phyloP scores from a whole-genome alignment of 768 basidiomycete genomes.

The Cystofilobasidium macerans region DNA sequence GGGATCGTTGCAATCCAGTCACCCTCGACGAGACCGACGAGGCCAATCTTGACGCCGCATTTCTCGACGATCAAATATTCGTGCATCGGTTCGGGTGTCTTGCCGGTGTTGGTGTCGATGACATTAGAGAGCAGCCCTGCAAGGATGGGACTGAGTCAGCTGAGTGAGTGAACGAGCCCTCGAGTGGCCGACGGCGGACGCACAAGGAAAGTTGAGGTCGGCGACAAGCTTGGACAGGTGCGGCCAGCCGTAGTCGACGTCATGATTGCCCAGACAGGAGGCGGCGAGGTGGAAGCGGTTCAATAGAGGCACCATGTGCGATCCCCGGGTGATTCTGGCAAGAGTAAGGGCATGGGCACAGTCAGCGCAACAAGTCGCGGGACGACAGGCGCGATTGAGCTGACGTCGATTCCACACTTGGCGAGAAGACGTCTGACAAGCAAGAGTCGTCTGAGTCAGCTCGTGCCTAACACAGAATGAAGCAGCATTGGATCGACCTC shows the following conservation, averaged over 20 bases:
- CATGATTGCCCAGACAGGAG: slow-evolving; percentile 50
- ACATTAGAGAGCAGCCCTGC: slow-evolving; percentile 89
- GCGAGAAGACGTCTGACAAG: slow-evolving; percentile 51
- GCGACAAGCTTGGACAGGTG: slow-evolving; percentile 47
- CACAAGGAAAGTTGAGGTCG: slow-evolving; percentile 58
- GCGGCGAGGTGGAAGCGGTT: slow-evolving; percentile 13
- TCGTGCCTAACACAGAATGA: background rate
- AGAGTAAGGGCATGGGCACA: background rate
- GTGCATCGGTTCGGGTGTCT: slow-evolving; percentile 51
- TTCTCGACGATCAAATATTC: slow-evolving; percentile 60
- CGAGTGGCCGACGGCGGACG: background rate
- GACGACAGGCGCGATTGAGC: background rate
- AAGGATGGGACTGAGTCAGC: background rate
- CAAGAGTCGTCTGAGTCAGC: background rate
- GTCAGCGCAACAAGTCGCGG: background rate
- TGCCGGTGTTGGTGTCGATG: slow-evolving; percentile 54
- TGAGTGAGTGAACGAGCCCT: background rate
- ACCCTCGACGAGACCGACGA: slow-evolving; percentile 78
- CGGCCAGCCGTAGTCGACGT: slow-evolving; percentile 49
- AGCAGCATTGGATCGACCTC: slow-evolving; percentile 43
- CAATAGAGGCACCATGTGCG: slow-evolving; percentile 22
- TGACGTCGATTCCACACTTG: slow-evolving; percentile 52
- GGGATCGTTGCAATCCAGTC: slow-evolving; percentile 82
- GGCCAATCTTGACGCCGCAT: slow-evolving; percentile 58
- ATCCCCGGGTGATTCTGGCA: slow-evolving; percentile 5